Conservation (phyloP, 495 filamentous ascomycete species). For the Glutinoglossum americanum region DNA sequence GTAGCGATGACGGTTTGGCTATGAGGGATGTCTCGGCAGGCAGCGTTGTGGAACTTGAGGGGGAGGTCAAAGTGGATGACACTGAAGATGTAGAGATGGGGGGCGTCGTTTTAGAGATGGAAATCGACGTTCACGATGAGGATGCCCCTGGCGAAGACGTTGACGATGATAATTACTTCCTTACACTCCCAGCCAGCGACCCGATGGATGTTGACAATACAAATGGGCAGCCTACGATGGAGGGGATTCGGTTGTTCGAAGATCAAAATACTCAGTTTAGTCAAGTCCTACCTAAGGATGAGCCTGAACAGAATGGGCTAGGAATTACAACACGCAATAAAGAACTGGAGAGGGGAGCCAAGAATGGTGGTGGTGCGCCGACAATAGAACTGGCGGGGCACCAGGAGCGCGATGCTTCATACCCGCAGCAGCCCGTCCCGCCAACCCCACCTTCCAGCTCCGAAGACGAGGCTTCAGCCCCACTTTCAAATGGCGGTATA, state of each 20-base stretch:
- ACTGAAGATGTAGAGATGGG: constrained; percentile 2
- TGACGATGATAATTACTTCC: constrained; percentile 7
- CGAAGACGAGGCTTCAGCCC: constrained; percentile 29
- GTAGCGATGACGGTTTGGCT: neutral
- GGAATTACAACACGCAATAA: neutral
- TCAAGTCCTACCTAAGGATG: neutral
- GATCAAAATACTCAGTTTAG: neutral
- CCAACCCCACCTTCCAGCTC: constrained; percentile 25
- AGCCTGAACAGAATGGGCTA: neutral
- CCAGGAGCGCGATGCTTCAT: neutral
- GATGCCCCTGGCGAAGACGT: constrained; percentile 12
- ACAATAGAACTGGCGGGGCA: neutral
- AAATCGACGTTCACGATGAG: constrained; percentile 11
- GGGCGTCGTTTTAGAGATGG: neutral
- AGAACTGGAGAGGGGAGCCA: neutral
- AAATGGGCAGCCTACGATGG: neutral
- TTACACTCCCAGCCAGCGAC: constrained; percentile 12
- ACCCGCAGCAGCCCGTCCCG: constrained; percentile 6
- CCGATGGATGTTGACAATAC: constrained; percentile 8
- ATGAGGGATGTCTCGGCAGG: neutral
- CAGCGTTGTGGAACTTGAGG: neutral
- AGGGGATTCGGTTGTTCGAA: neutral
- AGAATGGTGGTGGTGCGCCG: neutral
- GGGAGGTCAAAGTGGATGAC: neutral
- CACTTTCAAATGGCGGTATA: constrained; percentile 49